phyloP scores from a whole-genome alignment of 768 basidiomycete species.

The Tubosaeta brunneosetosa region DNA sequence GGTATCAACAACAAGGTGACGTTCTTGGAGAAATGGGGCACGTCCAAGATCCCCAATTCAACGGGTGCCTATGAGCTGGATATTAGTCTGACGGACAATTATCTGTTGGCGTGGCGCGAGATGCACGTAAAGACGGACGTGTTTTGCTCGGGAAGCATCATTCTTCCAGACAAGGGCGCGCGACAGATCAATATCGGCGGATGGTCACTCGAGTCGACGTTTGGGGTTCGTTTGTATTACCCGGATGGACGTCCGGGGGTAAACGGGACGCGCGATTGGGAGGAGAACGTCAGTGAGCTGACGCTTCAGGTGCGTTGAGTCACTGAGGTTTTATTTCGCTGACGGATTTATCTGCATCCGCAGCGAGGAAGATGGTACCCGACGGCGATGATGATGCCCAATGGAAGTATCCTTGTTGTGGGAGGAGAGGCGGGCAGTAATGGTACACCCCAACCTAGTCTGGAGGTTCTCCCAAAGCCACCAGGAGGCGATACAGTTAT shows the following conservation, averaged over 20 bases:
- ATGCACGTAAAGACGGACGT: constrained; percentile 78
- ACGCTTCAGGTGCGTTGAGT: constrained; percentile 49
- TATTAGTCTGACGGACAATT: constrained; percentile 45
- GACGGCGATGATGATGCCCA: constrained; percentile 60
- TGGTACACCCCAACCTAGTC: constrained; percentile 56
- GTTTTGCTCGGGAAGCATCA: constrained; percentile 71
- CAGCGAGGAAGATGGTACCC: constrained; percentile 72
- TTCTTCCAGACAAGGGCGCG: constrained; percentile 72
- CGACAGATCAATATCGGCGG: constrained; percentile 30
- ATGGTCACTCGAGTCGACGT: constrained; percentile 69
- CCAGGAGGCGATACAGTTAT: constrained; percentile 58
- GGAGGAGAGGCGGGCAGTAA: constrained; percentile 75
- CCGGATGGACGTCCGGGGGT: constrained; percentile 65
- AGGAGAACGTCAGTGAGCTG: constrained; percentile 59
- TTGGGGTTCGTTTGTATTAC: constrained; percentile 66
- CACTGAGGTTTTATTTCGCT: too few species aligned
- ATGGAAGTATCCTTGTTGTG: constrained; percentile 68
- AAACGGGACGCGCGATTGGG: constrained; percentile 76
- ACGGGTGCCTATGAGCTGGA: constrained; percentile 82
- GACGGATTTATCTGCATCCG: too few species aligned
- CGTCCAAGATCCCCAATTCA: constrained; percentile 55
- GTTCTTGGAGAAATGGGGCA: constrained; percentile 59
- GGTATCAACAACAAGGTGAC: constrained; percentile 80
- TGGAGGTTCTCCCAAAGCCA: constrained; percentile 69
- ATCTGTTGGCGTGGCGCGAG: constrained; percentile 55